phyloP scores from a whole-genome alignment of 495 filamentous ascomycete species.

The Echria macrotheca region DNA sequence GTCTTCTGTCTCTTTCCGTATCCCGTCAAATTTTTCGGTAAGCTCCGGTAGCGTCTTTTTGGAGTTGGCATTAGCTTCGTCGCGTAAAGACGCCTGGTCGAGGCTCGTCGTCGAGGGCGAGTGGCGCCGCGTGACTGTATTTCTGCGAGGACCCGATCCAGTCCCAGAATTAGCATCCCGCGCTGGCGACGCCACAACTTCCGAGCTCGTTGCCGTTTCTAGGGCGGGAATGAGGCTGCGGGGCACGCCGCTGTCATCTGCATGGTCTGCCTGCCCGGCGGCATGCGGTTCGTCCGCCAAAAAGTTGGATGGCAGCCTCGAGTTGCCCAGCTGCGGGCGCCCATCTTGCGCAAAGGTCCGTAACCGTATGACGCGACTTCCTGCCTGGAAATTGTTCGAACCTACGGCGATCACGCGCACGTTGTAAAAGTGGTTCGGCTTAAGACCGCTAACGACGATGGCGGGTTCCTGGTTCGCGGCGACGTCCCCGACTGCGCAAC shows the following conservation, averaged over 20 bases:
- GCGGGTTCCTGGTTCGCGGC: conserved; percentile 74
- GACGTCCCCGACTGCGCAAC: conserved; percentile 70
- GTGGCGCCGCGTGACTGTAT: conserved; percentile 64
- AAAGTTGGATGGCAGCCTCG: conserved; percentile 49
- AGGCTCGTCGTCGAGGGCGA: conserved; percentile 64
- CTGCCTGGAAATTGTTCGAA: conserved; percentile 82
- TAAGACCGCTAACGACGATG: conserved; percentile 78
- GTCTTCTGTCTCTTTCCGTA: conserved; percentile 66
- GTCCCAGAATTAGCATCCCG: conserved; percentile 56
- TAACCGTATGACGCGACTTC: conserved; percentile 77
- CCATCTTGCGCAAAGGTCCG: conserved; percentile 55
- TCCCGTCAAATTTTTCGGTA: conserved; percentile 63
- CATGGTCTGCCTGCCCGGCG: conserved; percentile 30
- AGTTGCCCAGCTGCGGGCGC: conserved; percentile 50
- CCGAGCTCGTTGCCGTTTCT: conserved; percentile 51
- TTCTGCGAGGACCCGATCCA: conserved; percentile 55
- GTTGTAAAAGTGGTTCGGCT: conserved; percentile 83
- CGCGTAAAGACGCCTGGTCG: conserved; percentile 46
- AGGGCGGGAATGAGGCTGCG: conserved; percentile 41
- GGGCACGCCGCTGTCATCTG: conserved; percentile 34
- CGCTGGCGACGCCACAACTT: conserved; percentile 47
- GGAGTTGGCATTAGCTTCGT: conserved; percentile 38
- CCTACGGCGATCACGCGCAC: conserved; percentile 87
- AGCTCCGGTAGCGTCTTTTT: conserved; percentile 49
- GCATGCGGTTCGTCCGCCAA: conserved; percentile 40